Base-by-base conservation (phyloP, 2,329 filamentous ascomycete species). In the Alternaria rosae region DNA sequence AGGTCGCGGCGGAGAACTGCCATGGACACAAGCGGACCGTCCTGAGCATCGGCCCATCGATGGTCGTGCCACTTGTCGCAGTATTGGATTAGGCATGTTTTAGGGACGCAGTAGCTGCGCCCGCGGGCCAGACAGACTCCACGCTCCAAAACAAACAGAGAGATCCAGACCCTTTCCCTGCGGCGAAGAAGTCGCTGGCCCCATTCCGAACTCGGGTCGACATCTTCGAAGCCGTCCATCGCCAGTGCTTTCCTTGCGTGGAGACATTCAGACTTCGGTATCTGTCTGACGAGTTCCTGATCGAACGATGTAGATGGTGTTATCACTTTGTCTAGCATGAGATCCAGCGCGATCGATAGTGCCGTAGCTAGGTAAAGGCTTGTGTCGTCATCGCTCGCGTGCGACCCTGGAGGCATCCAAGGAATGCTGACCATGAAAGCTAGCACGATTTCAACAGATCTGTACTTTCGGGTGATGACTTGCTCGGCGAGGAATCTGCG, bases 371-470 rank as follows among this genome's bases (percentile, higher is more conserved):
- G 87, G 67, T 91, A 92, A 43, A 87, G 85, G 60, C 89, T 91
- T 0, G 90, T 91, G 69, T 92, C 90, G 62, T 92, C 90, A 66
- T 92, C 90, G 10, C 88, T 88, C 75, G 87, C 89, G 70, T 90
- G 88, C 81, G 65, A 62, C 3, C 88, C 88, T 2, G 88, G 88
- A 28, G 87, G 87, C 85, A 92, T 91, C 90, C 90, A 92, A 0
- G 90, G 90, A 7, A 92, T 86, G 63, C 92, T 92, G 30, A 91
- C 85, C 87, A 92, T 90, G 71, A 92, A 92, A 0, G 88, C 90
- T 1, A 92, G 80, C 0, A 92, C 88, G 58, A 92, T 91, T 73
- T 92, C 90, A 6, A 91, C 89, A 0, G 90, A 92, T 58, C 89
- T 86, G 70, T 88, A 85, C 3, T 89, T 86, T 47, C 86, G 84